Evolutionary conservation across 2,329 filamentous ascomycete species (phyloP).

Genomic region (Cytospora piceicola): DNA sequence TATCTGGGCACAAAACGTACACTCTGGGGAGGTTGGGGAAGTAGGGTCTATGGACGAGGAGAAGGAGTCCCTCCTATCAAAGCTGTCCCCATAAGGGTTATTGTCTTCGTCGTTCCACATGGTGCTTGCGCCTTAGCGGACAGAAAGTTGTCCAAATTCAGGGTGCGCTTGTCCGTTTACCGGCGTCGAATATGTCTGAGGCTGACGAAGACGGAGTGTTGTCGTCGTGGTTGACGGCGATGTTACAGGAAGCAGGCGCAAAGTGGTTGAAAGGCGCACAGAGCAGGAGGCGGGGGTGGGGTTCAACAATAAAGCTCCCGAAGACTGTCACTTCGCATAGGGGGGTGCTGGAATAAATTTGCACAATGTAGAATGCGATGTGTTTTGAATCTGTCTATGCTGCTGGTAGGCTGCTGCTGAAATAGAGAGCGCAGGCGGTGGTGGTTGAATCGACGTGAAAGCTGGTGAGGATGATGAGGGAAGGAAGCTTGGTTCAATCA

Average conservation of each 20-base stretch:
- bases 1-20: constrained; percentile 50
- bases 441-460: neutral
- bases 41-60: constrained; percentile 70
- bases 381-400: neutral
- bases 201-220: neutral
- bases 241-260: constrained; percentile 11
- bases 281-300: constrained; percentile 25
- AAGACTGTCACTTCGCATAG: neutral
- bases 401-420: neutral
- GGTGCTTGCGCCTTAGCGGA: constrained; percentile 37
- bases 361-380: neutral
- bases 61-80: constrained; percentile 83
- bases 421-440: neutral
- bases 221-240: neutral
- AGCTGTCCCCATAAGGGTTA: constrained; percentile 91
- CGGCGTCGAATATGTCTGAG: neutral
- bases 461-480: neutral
- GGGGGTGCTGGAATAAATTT: neutral
- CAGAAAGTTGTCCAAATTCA: neutral
- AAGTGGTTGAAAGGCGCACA: constrained; percentile 17
- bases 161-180: neutral
- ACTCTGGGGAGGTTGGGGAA: constrained; percentile 61
- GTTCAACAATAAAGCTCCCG: constrained; percentile 7
- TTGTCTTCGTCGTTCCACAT: constrained; percentile 99
- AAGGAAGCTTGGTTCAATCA: neutral